These are phyloP conservation scores for Rhizopogon sp. DNA, from an alignment of 768 basidiomycete species.

Conservation along the genomic window DNA sequence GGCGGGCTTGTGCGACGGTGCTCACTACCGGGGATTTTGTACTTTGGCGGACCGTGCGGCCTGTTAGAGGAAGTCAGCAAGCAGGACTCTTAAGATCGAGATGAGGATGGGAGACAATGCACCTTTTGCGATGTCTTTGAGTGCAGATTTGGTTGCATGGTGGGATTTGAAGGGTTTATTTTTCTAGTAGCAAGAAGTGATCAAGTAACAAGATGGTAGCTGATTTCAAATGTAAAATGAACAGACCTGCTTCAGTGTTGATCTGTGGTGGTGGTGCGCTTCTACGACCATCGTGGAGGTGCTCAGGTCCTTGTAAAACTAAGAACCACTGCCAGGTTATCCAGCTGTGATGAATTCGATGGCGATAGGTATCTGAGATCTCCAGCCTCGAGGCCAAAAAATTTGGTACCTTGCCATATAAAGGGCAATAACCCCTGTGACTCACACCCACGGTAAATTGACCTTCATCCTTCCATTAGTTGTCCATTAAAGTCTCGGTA, in stretches of 20 bases:
- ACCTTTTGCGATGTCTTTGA: conserved; percentile 88
- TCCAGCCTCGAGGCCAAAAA: not conserved
- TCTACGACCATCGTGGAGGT: conserved; percentile 29
- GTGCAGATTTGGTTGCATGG: conserved; percentile 78
- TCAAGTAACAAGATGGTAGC: not conserved
- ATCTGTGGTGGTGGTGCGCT: conserved; percentile 62
- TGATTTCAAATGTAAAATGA: conserved; percentile 1
- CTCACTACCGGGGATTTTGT: conserved; percentile 46
- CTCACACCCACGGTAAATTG: too few species aligned
- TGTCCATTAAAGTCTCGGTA: too few species aligned
- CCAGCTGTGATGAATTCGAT: not conserved
- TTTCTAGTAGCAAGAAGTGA: conserved; percentile 38
- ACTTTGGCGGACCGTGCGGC: conserved; percentile 51
- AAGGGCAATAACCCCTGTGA: not conserved
- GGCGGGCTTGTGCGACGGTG: conserved; percentile 60
- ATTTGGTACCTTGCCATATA: not conserved
- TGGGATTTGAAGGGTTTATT: conserved; percentile 94
- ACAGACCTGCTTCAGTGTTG: conserved; percentile 81
- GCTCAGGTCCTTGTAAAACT: not conserved
- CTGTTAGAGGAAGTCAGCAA: conserved; percentile 29
- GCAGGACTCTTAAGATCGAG: not conserved
- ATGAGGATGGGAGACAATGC: not conserved
- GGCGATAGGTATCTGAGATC: not conserved
- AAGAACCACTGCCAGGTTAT: not conserved
- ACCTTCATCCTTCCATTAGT: too few species aligned